These are phyloP conservation scores for Tilletia horrida DNA, from an alignment of 1,284 basidiomycete genomes.

Conservation along the genomic window DNA sequence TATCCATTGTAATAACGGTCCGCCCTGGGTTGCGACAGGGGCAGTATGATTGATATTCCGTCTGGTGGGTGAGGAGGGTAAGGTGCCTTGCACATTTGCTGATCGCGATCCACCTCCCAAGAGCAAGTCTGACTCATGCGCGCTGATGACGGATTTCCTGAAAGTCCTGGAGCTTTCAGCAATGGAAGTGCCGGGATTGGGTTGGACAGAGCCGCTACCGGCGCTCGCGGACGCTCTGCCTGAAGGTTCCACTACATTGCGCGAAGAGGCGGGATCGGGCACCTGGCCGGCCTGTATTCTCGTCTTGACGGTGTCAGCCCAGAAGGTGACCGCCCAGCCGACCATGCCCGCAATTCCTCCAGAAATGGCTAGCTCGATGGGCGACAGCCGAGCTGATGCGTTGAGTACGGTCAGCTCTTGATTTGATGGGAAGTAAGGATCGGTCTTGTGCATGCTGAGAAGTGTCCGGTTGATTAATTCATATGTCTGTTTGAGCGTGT, in stretches of 20 bases:
- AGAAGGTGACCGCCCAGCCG: constrained; percentile 47
- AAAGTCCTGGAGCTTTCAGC: too few relatives aligned
- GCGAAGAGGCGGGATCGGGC: too few relatives aligned
- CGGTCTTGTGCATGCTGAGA: constrained; percentile 4
- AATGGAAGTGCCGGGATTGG: too few relatives aligned
- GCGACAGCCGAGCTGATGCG: neutral
- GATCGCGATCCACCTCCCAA: neutral
- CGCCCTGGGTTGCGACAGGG: too few relatives aligned
- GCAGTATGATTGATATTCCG: too few relatives aligned
- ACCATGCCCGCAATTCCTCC: constrained; percentile 44
- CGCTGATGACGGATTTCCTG: too few relatives aligned
- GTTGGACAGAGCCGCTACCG: too few relatives aligned
- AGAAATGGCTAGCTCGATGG: constrained; percentile 37
- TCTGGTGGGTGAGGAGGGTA: too few relatives aligned
- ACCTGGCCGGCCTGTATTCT: constrained; percentile 35
- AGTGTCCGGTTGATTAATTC: constrained; percentile 37
- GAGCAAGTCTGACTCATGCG: too few relatives aligned
- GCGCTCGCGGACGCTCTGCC: too few relatives aligned
- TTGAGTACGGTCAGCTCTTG: neutral
- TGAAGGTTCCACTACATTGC: too few relatives aligned
- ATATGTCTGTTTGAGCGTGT: constrained; percentile 25
- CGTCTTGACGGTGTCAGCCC: constrained; percentile 49
- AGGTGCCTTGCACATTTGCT: too few relatives aligned
- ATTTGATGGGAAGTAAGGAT: neutral
- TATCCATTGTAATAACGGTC: neutral